These are phyloP conservation scores for Dalechampia spathulata DNA, from an alignment of 441 rosid genomes.

Conservation along the genomic window DNA sequence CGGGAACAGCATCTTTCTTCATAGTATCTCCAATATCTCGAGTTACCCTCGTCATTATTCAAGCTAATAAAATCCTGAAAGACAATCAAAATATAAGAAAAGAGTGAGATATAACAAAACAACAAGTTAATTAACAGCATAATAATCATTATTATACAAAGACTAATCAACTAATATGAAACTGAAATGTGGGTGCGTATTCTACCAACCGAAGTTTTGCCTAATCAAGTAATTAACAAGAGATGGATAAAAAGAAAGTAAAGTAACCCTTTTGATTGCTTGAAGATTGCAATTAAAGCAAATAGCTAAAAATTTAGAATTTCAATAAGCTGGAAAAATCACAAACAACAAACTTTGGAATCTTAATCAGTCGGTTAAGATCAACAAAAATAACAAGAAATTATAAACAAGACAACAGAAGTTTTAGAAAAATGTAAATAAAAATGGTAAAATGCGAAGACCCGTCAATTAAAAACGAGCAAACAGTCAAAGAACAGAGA, in stretches of 20 bases:
- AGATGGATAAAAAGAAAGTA: not conserved
- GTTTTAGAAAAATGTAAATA: too few species aligned
- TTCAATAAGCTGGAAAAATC: too few species aligned
- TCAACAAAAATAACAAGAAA: too few species aligned
- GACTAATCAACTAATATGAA: conserved; percentile 18
- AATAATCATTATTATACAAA: conserved; percentile 19
- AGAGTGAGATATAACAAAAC: conserved; percentile 9
- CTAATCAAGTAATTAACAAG: conserved; percentile 1
- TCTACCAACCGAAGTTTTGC: conserved; percentile 18
- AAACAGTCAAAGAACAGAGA: too few species aligned
- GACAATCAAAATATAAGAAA: conserved; percentile 15
- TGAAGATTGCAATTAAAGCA: not conserved
- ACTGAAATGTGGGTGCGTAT: conserved; percentile 20
- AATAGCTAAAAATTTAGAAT: too few species aligned
- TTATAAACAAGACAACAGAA: too few species aligned
- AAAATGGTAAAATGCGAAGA: too few species aligned
- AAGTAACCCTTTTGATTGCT: not conserved
- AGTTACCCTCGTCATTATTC: conserved; percentile 64
- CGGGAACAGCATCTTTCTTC: conserved; percentile 56
- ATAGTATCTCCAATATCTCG: conserved; percentile 63
- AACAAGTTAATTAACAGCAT: too few species aligned
- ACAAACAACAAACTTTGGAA: too few species aligned
- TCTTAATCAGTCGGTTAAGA: too few species aligned
- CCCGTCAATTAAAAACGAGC: too few species aligned
- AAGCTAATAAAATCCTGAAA: conserved; percentile 23